Conservation (phyloP, 257 asterid genomes). For the Euphrasia confusa region DNA sequence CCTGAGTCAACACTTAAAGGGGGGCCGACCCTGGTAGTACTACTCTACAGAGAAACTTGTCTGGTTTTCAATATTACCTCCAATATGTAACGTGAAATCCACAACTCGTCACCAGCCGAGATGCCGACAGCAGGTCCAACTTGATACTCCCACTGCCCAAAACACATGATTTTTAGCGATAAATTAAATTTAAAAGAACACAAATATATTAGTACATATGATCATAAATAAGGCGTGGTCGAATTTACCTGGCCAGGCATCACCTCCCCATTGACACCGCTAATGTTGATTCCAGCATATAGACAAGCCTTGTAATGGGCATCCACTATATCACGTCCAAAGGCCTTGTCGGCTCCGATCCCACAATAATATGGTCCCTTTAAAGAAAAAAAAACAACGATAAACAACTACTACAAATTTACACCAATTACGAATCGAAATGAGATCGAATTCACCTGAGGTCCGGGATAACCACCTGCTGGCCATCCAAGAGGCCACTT, state of each 20-base stretch:
- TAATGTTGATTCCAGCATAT: slow-evolving; percentile 76
- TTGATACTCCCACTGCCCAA: slow-evolving; percentile 85
- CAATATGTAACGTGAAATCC: slow-evolving; percentile 87
- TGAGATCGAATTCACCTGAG: slow-evolving; percentile 53
- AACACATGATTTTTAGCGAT: neutral
- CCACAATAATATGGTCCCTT: slow-evolving; percentile 91
- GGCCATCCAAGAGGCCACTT: slow-evolving; percentile 99
- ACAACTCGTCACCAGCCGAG: slow-evolving; percentile 82
- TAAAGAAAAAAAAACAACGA: neutral
- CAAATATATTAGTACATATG: no score
- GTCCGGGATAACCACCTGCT: slow-evolving; percentile 83
- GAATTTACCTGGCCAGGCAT: slow-evolving; percentile 85
- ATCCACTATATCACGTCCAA: slow-evolving; percentile 81
- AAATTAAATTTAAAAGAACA: no score
- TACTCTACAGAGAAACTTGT: no score
- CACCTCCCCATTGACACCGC: slow-evolving; percentile 91
- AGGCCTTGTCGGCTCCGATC: slow-evolving; percentile 82
- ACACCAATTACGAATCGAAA: no score
- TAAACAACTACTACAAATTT: neutral
- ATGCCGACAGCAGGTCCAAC: slow-evolving; percentile 93
- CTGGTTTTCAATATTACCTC: slow-evolving; percentile 45
- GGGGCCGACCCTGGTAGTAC: no score
- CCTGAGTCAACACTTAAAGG: no score
- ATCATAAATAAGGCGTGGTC: neutral
- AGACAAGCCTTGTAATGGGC: slow-evolving; percentile 84